phyloP scores from a whole-genome alignment of 176 grass and related monocot species.

The Phragmites australis region DNA sequence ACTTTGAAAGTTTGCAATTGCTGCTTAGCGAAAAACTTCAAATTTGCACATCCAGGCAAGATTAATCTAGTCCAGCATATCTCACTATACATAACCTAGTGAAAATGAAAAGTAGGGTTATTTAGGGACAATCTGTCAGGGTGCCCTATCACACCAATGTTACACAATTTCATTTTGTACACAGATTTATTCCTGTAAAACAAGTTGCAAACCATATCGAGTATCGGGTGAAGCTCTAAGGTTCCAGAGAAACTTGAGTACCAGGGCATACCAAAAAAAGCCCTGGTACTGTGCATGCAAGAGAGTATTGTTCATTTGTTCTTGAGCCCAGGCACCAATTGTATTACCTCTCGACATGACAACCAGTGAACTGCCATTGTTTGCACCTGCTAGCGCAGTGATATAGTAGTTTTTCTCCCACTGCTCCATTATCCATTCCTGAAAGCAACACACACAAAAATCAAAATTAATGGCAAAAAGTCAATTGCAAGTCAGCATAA shows the following conservation, averaged over 20 bases:
- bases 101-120: not conserved
- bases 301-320: constrained; percentile 12
- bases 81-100: not conserved
- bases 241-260: constrained; percentile 10
- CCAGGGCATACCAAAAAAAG: not conserved
- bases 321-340: constrained; percentile 12
- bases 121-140: not conserved
- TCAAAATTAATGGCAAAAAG: constrained; percentile 23
- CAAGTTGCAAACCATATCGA: not conserved
- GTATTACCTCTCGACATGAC: constrained; percentile 90
- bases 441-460: constrained; percentile 1
- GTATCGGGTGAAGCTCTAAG: not conserved
- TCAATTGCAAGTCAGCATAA: not conserved
- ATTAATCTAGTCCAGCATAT: not conserved
- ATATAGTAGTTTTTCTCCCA: constrained; percentile 97
- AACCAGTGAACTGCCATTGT: constrained; percentile 83
- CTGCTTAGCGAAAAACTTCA: constrained; percentile 4
- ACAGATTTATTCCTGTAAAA: not conserved
- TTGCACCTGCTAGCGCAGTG: constrained; percentile 73
- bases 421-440: constrained; percentile 99
- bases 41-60: not conserved
- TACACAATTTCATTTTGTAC: not conserved
- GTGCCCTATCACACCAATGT: not conserved
- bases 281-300: constrained; percentile 8
- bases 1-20: not conserved